Evolutionary conservation across 495 filamentous ascomycete species (phyloP), one percentile per base, ranked within the genome.

Genomic region (Sphaerosporella brunnea): DNA sequence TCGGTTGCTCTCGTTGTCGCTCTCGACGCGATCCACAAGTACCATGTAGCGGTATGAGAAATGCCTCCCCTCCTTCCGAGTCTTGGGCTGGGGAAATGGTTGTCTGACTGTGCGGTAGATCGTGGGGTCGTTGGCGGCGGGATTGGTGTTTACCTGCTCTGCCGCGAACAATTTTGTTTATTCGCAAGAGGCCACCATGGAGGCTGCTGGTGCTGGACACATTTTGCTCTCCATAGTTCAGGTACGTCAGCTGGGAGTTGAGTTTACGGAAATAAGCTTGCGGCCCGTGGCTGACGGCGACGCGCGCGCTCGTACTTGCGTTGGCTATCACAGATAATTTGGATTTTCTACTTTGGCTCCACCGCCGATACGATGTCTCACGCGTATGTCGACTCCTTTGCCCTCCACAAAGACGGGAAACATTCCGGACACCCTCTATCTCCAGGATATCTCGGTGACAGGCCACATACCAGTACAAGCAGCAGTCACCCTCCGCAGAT

Each of bases 291-390:
- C 40, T 43, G 35, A 11, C 15, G 16, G 2, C 24, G 25, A 39
- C 20, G 20, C n/a, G 4, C 20, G 37, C 39, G 16, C 5, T 34
- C 25, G 32, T 37, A 19, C 23, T 15, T 40, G 15, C 13, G 16
- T 21, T 40, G 49, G 26, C 26, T 13, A 11, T 10, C 7, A n/a
- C 58, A 95, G 88, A 82, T 95, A 57, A 74, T 96, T 39, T 99
- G 90, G 90, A 93, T 96, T 51, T 93, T 94, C 67, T 94, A 96
- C 67, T 99, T 93, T 58, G 90, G 90, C 48, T 94, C 90, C 5
- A 78, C 82, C 1, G 86, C 92, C 4, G 78, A 83, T 44, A 83
- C 87, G n/a, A 70, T 77, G 45, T 82, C 86, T 52, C 83, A 87
- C 47, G 79, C 82, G 32, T 93, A 88, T 61, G 80, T 95, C 51